Evolutionary conservation across 2,329 filamentous ascomycete species (phyloP).

Genomic region (Fusarium secorum): DNA sequence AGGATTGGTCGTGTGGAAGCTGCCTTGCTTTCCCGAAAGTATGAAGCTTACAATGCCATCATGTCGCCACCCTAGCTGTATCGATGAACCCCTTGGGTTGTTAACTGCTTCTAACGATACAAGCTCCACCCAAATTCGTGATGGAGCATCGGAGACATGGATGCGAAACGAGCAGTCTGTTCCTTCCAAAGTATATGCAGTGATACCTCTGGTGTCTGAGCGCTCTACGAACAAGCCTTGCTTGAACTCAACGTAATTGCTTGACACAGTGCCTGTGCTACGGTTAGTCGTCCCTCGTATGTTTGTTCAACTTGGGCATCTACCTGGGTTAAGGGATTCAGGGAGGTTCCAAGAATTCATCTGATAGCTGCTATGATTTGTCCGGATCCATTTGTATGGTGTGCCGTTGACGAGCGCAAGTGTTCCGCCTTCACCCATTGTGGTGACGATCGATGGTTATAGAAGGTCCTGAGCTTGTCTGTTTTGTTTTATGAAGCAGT

Average conservation of each 20-base stretch:
- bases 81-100: neutral
- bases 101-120: neutral
- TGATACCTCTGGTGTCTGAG: neutral
- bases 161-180: neutral
- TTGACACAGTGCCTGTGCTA: neutral
- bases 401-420: neutral
- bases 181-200: neutral
- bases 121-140: neutral
- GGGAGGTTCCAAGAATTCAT: neutral
- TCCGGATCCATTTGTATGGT: neutral
- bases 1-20: neutral
- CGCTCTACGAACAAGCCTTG: neutral
- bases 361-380: neutral
- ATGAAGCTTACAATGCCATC: neutral
- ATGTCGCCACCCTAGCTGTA: neutral
- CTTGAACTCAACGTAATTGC: neutral
- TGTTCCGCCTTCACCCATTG: neutral
- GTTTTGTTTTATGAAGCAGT: neutral
- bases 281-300: neutral
- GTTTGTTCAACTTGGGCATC: neutral
- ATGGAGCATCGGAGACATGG: neutral
- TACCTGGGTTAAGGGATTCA: neutral
- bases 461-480: neutral
- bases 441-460: neutral
- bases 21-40: neutral